phyloP scores from a whole-genome alignment of 2,329 filamentous ascomycete genomes.

The Fusarium newnesense region DNA sequence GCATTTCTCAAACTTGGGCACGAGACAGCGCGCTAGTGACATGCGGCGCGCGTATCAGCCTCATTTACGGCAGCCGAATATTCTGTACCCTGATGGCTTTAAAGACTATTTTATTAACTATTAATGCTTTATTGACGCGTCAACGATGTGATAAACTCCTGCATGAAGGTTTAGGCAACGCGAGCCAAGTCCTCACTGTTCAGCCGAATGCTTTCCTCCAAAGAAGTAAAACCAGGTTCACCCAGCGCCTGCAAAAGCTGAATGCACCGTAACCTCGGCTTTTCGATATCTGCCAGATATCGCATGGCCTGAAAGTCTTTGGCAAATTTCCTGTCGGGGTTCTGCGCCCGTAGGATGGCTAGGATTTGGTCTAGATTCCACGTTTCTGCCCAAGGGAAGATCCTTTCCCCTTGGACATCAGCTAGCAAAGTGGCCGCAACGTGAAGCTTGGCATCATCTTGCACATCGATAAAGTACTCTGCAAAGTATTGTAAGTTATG shows the following conservation, averaged over 20 bases:
- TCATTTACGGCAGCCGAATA: not conserved
- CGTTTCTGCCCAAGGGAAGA: conserved; percentile 62
- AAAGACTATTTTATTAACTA: not conserved
- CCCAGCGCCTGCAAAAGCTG: not conserved
- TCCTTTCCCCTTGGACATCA: conserved; percentile 57
- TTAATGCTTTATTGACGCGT: not conserved
- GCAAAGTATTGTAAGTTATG: conserved; percentile 17
- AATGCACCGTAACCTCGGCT: not conserved
- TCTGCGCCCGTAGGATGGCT: conserved; percentile 32
- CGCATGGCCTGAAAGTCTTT: conserved; percentile 17
- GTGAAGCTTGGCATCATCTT: conserved; percentile 61
- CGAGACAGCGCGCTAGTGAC: not conserved
- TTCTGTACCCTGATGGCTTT: not conserved
- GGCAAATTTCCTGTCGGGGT: conserved; percentile 23
- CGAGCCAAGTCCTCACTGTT: not conserved
- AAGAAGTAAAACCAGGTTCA: not conserved
- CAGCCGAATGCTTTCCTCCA: not conserved
- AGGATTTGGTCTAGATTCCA: conserved; percentile 58
- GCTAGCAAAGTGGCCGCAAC: conserved; percentile 59
- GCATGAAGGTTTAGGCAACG: not conserved
- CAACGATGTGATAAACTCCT: not conserved
- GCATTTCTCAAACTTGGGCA: not conserved
- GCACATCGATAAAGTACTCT: conserved; percentile 56
- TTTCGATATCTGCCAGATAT: not conserved
- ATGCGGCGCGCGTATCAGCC: not conserved